Conservation (phyloP, 1,139 yeast species). For the Taphrina wiesneri region DNA sequence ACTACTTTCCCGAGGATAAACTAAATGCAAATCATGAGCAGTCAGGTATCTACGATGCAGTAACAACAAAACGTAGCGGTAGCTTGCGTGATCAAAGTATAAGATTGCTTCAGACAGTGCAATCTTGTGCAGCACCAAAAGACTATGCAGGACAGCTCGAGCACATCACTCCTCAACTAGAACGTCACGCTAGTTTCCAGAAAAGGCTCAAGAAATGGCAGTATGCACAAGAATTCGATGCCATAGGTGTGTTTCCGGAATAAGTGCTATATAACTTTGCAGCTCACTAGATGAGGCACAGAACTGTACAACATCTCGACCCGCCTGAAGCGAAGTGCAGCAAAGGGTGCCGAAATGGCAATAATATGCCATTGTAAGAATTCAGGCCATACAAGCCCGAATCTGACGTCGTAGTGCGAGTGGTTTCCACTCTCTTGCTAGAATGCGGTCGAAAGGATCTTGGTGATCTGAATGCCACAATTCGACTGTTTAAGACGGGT, state of each 20-base stretch:
- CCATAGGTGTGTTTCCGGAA: conserved; percentile 9
- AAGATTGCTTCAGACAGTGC: not conserved
- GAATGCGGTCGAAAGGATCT: conserved; percentile 12
- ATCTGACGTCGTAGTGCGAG: conserved; percentile 13
- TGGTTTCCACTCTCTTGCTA: conserved; percentile 10
- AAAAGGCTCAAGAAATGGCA: conserved; percentile 11
- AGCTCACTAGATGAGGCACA: conserved; percentile 12
- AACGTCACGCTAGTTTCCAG: conserved; percentile 21
- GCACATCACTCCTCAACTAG: conserved; percentile 15
- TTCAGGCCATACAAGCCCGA: not conserved
- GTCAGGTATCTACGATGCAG: not conserved
- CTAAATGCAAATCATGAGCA: not conserved
- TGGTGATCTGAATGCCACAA: not conserved
- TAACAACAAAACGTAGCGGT: not conserved
- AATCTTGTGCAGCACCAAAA: not conserved
- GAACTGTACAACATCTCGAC: conserved; percentile 20
- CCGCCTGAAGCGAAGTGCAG: not conserved
- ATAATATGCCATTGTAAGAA: conserved; percentile 8
- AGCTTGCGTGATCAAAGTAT: not conserved
- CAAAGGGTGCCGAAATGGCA: not conserved
- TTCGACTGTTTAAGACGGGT: conserved; percentile 1
- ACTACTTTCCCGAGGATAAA: not conserved
- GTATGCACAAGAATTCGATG: conserved; percentile 18
- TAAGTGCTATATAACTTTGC: not conserved
- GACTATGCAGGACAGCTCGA: conserved; percentile 10